A percentile compares a stretch with the other conserved stretches of the same genome.
Evolutionary conservation across 2,329 filamentous ascomycete species (phyloP).

Genomic region (Neurospora crassa): DNA sequence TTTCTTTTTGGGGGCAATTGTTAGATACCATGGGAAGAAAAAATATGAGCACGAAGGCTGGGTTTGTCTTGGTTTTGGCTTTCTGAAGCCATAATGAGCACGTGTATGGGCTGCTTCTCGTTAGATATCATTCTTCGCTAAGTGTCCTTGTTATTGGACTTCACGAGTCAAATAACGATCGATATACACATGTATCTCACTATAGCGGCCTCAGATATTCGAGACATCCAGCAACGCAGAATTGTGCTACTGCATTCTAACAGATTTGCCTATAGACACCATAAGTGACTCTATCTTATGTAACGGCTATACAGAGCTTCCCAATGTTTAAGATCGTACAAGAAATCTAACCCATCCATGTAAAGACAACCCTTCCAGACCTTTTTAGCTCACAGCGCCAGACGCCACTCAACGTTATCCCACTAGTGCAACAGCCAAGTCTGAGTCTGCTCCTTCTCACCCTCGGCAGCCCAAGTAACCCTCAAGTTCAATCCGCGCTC

Average conservation of each 20-base stretch:
- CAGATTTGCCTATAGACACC: neutral
- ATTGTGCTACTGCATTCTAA: neutral
- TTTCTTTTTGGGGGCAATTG: neutral
- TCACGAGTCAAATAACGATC: neutral
- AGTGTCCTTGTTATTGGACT: neutral
- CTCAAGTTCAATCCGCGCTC: conserved; percentile 59
- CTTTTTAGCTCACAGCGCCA: neutral
- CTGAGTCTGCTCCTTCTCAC: conserved; percentile 32
- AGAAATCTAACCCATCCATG: conserved; percentile 2
- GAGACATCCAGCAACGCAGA: neutral
- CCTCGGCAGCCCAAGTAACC: conserved; percentile 48
- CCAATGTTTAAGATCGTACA: neutral
- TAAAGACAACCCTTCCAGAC: neutral
- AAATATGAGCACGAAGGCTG: neutral
- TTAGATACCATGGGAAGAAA: neutral
- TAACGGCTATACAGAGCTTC: neutral
- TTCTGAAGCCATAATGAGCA: neutral
- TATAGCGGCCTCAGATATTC: neutral
- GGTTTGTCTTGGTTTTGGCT: neutral
- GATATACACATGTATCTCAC: neutral
- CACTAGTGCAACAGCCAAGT: conserved; percentile 40
- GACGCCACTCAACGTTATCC: neutral
- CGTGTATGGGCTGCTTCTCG: neutral
- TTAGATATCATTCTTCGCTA: neutral
- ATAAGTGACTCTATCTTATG: neutral